A percentile compares a stretch with the other conserved stretches of the same genome.
Conservation (phyloP, 23 red algal genomes). For the Gracilaria domingensis region DNA sequence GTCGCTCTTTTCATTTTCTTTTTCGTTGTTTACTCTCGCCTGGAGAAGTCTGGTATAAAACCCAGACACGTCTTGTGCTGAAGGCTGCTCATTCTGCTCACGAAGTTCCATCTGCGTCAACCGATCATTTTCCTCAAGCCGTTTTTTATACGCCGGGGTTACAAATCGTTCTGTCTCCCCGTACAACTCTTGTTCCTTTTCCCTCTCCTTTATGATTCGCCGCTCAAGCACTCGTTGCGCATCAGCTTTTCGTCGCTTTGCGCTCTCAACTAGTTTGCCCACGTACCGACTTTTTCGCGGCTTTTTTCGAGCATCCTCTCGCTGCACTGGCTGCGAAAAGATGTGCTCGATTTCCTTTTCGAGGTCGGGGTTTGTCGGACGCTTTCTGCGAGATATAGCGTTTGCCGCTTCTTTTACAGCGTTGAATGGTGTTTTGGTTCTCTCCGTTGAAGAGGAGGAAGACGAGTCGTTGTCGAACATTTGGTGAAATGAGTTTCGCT, state of each 20-base stretch:
- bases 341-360: constrained; percentile 26
- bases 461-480: constrained; percentile 26
- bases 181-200: constrained; percentile 3
- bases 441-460: background rate
- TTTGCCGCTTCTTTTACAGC: constrained; percentile 7
- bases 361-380: background rate
- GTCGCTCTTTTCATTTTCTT: background rate
- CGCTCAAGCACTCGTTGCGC: constrained; percentile 21
- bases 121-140: constrained; percentile 44
- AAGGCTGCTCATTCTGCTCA: constrained; percentile 25
- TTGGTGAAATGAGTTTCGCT: too few species aligned
- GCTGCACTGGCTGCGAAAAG: constrained; percentile 6
- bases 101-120: background rate
- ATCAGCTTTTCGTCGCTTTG: constrained; percentile 6
- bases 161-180: constrained; percentile 36
- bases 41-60: constrained; percentile 10
- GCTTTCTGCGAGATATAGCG: background rate
- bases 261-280: constrained; percentile 40
- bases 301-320: background rate
- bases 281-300: constrained; percentile 53
- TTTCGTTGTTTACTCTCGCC: background rate
- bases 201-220: constrained; percentile 20
- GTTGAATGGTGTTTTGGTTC: constrained; percentile 17
- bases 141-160: constrained; percentile 39
- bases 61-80: background rate